These are phyloP conservation scores for Lodderomyces jiufengensis DNA, from an alignment of 1,139 yeast genomes.

Conservation along the genomic window DNA sequence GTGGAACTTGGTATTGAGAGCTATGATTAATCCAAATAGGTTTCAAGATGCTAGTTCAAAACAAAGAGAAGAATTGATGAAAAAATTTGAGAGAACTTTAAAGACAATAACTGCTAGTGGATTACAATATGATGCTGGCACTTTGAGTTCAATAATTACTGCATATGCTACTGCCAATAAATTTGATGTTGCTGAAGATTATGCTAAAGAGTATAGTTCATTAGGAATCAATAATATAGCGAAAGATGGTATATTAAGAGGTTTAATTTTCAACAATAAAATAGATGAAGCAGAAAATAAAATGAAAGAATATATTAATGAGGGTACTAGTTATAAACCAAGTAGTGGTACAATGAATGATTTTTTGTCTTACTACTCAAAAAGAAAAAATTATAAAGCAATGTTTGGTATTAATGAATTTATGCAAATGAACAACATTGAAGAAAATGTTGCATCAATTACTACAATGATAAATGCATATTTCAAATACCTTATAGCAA, in stretches of 20 bases:
- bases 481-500: slow-evolving; percentile 45
- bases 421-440: slow-evolving; percentile 38
- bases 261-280: slow-evolving; percentile 28
- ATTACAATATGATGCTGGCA: slow-evolving; percentile 24
- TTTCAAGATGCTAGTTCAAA: slow-evolving; percentile 12
- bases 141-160: slow-evolving; percentile 31
- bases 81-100: slow-evolving; percentile 28
- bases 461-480: slow-evolving; percentile 59
- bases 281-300: slow-evolving; percentile 34
- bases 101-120: slow-evolving; percentile 26
- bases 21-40: slow-evolving; percentile 34
- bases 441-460: slow-evolving; percentile 64
- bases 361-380: slow-evolving; percentile 32
- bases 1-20: slow-evolving; percentile 37
- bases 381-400: slow-evolving; percentile 30
- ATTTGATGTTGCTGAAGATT: slow-evolving; percentile 32
- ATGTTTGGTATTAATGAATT: slow-evolving; percentile 37
- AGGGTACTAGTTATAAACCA: slow-evolving; percentile 30
- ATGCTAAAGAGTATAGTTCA: slow-evolving; percentile 19
- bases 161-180: slow-evolving; percentile 35
- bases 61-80: slow-evolving; percentile 16
- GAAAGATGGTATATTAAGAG: slow-evolving; percentile 36
- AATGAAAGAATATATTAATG: slow-evolving; percentile 26
- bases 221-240: slow-evolving; percentile 28
- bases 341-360: slow-evolving; percentile 34